Evolutionary conservation across 192 early-diverging fungal species (phyloP).

Genomic region (Kappamyces sp.): DNA sequence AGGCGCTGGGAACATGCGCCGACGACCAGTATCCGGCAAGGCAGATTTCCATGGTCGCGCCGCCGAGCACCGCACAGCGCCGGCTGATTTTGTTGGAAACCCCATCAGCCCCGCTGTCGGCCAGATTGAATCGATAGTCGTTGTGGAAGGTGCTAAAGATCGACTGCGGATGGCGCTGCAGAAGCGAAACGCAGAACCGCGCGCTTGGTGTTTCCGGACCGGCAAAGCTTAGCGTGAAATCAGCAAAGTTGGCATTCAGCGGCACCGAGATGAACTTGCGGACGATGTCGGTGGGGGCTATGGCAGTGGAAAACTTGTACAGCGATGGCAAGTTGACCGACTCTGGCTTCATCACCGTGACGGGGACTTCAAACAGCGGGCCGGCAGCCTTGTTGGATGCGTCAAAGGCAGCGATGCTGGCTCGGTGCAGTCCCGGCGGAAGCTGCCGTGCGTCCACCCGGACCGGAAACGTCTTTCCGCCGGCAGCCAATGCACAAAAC

Average conservation of each 20-base stretch:
- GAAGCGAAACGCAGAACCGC: constrained; percentile 58
- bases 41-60: constrained; percentile 71
- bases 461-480: constrained; percentile 56
- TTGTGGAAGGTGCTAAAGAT: constrained; percentile 58
- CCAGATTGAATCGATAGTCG: constrained; percentile 48
- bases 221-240: constrained; percentile 24
- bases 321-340: background rate
- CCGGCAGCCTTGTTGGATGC: constrained; percentile 63
- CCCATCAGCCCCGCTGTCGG: constrained; percentile 51
- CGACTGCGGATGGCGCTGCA: constrained; percentile 64
- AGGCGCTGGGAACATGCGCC: no score
- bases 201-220: constrained; percentile 47
- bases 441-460: constrained; percentile 78
- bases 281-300: constrained; percentile 70
- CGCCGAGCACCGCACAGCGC: constrained; percentile 58
- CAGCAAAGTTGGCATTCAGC: constrained; percentile 70
- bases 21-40: constrained; percentile 81
- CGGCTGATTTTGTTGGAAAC: constrained; percentile 51
- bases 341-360: constrained; percentile 82
- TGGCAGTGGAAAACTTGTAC: constrained; percentile 27
- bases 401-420: constrained; percentile 75
- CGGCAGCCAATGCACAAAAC: constrained; percentile 33
- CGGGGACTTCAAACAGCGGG: constrained; percentile 78
- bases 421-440: constrained; percentile 72
- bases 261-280: constrained; percentile 82